Conservation (phyloP, 495 filamentous ascomycete species). For the Delitschia confertaspora region DNA sequence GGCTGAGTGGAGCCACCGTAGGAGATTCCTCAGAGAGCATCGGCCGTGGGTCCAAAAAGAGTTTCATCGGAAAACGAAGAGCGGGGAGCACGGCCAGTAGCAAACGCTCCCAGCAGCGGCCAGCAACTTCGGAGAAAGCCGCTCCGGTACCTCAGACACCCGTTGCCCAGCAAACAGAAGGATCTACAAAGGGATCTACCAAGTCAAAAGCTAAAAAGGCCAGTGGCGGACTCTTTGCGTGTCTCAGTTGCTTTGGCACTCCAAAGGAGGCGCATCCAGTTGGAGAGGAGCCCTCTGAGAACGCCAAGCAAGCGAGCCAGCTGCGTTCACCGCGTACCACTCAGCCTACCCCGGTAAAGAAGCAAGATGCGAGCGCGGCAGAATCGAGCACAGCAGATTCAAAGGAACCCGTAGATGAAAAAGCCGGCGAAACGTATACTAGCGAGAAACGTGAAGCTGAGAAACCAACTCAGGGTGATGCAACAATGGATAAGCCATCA, state of each 20-base stretch:
- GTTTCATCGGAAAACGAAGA: constrained; percentile 47
- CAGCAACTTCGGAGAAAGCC: constrained; percentile 31
- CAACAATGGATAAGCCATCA: constrained; percentile 25
- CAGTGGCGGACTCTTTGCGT: constrained; percentile 53
- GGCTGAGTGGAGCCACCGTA: constrained; percentile 56
- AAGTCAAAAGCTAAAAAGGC: constrained; percentile 53
- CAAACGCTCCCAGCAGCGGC: constrained; percentile 44
- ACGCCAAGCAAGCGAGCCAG: constrained; percentile 58
- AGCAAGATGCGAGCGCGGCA: constrained; percentile 41
- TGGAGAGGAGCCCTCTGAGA: constrained; percentile 49
- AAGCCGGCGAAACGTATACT: constrained; percentile 32
- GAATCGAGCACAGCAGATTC: constrained; percentile 50
- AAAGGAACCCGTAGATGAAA: constrained; percentile 50
- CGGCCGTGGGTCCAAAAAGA: constrained; percentile 44
- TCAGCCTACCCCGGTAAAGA: constrained; percentile 45
- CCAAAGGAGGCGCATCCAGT: constrained; percentile 54
- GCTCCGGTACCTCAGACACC: constrained; percentile 28
- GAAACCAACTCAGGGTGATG: constrained; percentile 24
- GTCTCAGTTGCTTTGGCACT: constrained; percentile 73
- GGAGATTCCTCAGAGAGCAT: constrained; percentile 53
- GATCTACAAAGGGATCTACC: constrained; percentile 30
- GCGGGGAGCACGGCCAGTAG: constrained; percentile 63
- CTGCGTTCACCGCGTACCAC: constrained; percentile 46
- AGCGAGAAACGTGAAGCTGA: constrained; percentile 14
- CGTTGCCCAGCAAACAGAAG: constrained; percentile 33